Conservation (phyloP, 306 rosid species). For the Gleditsia sinensis region DNA sequence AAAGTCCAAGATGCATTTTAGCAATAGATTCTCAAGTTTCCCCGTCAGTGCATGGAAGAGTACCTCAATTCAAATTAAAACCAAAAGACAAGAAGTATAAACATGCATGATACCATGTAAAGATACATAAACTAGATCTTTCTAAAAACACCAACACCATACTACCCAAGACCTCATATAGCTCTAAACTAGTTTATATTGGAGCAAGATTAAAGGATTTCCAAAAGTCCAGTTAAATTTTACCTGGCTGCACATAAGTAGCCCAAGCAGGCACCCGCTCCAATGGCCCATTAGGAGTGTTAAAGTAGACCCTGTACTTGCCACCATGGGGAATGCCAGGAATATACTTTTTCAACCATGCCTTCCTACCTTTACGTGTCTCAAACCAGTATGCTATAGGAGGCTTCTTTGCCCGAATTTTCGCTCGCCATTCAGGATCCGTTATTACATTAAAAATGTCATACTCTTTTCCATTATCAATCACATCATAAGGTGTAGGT, state of each 20-base stretch:
- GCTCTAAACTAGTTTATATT: conserved; percentile 16
- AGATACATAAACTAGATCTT: conserved; percentile 1
- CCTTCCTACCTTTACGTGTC: conserved; percentile 94
- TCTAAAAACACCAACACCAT: conserved; percentile 15
- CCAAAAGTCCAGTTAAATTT: conserved; percentile 26
- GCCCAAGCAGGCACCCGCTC: conserved; percentile 99
- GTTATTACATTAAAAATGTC: conserved; percentile 68
- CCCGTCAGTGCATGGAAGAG: not conserved
- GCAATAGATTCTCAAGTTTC: conserved; percentile 5
- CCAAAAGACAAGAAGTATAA: conserved; percentile 13
- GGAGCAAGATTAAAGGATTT: conserved; percentile 25
- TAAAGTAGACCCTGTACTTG: conserved; percentile 93
- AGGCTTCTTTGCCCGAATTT: conserved; percentile 65
- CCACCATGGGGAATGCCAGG: conserved; percentile 93
- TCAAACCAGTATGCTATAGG: conserved; percentile 88
- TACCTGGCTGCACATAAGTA: conserved; percentile 94
- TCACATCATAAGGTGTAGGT: conserved; percentile 65
- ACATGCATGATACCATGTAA: not conserved
- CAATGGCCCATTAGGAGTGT: conserved; percentile 89
- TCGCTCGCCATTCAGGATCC: conserved; percentile 73
- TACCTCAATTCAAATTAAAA: conserved; percentile 6
- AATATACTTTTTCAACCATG: conserved; percentile 85
- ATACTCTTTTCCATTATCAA: conserved; percentile 81
- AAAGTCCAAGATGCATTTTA: conserved; percentile 14
- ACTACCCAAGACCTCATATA: not conserved